Evolutionary conservation across 2,329 filamentous ascomycete genomes (phyloP), one percentile per base, ranked within the genome.

Genomic region (Alternaria hordeiaustralica): DNA sequence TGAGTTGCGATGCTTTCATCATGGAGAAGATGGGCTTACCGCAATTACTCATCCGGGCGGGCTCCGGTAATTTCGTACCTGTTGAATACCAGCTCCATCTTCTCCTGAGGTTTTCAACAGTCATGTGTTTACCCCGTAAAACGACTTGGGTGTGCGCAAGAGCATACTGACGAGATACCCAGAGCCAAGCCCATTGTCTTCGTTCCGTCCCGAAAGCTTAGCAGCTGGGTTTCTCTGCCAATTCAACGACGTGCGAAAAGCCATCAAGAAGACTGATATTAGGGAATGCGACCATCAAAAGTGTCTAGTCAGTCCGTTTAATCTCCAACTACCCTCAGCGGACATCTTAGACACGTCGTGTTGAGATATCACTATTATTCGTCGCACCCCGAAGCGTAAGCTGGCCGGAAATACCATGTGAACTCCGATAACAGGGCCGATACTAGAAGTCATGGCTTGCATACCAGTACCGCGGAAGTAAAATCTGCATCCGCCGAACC

Each of bases 171-270:
- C 2, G 49, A 23, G 5, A 11, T 11, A 20, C 20, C 30, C 23
- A n/a, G 30, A 41, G 49, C 49, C 28, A 53, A 53, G 49, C 5
- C 5, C 13, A 4, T 13, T 12, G 26, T 41, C 20, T 25, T 53
- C 30, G 49, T 18, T 53, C 30, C 49, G 49, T 36, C 49, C 49
- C 28, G 28, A 53, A 36, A 53, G 49, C 49, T 53, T 53, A 53
- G 49, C 49, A 41, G 36, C 18, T 1, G 20, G 5, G 3, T 12
- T 41, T 30, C 20, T 9, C 20, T 41, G 20, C 20, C 30, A n/a
- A 25, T 8, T 3, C 11, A 21, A 41, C 3, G 28, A 41, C 36
- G 2, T 18, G 36, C 36, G 36, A 41, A 0, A 18, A 18, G 9
- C 36, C 9, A 18, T 2, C 2, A 0, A 41, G 36, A 18, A 18